A percentile compares a stretch with the other conserved stretches of the same genome.
phyloP scores from a whole-genome alignment of 768 basidiomycete genomes.

The Podaxis sp. region DNA sequence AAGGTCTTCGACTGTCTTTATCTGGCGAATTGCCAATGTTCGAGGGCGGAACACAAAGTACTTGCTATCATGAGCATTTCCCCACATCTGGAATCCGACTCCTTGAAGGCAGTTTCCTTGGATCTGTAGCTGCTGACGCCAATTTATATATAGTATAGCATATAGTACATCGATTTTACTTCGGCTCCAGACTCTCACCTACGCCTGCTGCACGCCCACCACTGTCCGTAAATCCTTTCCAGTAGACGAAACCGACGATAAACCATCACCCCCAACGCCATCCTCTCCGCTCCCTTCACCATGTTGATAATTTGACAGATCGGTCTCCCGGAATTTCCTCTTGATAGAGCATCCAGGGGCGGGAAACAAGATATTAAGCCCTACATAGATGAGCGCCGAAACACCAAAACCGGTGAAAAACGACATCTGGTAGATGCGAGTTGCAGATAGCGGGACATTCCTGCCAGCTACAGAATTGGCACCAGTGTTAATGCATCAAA shows the following conservation, averaged over 20 bases:
- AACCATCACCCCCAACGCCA: neutral
- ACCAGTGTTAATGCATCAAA: neutral
- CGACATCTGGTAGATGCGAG: slow-evolving; percentile 69
- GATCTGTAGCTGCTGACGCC: too few relatives aligned
- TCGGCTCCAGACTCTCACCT: neutral
- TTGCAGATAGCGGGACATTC: slow-evolving; percentile 61
- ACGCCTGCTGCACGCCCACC: neutral
- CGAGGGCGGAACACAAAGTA: too few relatives aligned
- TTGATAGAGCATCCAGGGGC: slow-evolving; percentile 39
- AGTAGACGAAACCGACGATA: neutral
- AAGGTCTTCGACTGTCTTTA: too few relatives aligned
- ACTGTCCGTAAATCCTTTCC: neutral
- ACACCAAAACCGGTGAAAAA: slow-evolving; percentile 84
- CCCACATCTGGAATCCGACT: too few relatives aligned
- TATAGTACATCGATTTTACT: neutral
- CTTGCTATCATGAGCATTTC: too few relatives aligned
- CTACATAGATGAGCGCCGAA: slow-evolving; percentile 59
- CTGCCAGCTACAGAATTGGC: slow-evolving; percentile 39
- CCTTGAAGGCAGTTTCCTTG: too few relatives aligned
- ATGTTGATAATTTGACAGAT: slow-evolving; percentile 33
- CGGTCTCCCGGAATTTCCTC: slow-evolving; percentile 48
- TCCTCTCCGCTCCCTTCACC: neutral
- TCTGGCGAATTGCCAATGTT: too few relatives aligned
- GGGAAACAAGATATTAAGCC: slow-evolving; percentile 58
- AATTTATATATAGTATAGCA: neutral